Base-by-base conservation (phyloP, 176 grass and related monocot species). In the Lolium rigidum region DNA sequence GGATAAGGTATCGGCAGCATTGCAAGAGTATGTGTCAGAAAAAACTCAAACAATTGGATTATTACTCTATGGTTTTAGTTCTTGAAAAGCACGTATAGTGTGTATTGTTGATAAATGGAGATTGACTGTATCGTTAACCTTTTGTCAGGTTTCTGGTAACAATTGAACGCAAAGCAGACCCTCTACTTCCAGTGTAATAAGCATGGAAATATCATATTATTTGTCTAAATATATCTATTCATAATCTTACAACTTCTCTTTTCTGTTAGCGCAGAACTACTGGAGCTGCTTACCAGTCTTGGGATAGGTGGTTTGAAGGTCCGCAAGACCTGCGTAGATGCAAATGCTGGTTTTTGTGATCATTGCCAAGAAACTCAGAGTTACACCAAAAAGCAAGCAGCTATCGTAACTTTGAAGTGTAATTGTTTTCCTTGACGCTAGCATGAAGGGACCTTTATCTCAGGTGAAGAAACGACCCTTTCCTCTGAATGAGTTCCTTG, bases 271-370 rank as follows among this genome's bases (percentile, higher is more conserved):
- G 79, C 85, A 97, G 95, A 88, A 95, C 91, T 55, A 90, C 12
- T 20, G 95, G 93, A 59, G 85, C 87, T 56, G 84, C 80, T 47
- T 88, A 52, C 51, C 77, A 84, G 69, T 88, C 81, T 6, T 97
- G 95, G 95, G 95, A 97, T 56, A 86, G 88, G 74, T 97, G 92
- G 95, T 95, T 97, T 75, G 95, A 97, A 90, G 88, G 92, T 56
- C 92, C 92, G 12, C 88, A 95, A 80, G 87, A 97, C 83, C 87
- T 89, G 50, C 80, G 66, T 54, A 83, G 67, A 41, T 97, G 95
- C 88, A 94, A 84, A 84, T 97, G 92, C 87, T 94, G 95, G 90
- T 87, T 97, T 78, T 79, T 97, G 54, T 97, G 88, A 92, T 86
- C 20, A 47, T 66, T 86, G 7, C 22, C 67, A 77, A 84, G 72